Base-by-base conservation (phyloP, 768 basidiomycete genomes). In the Amanita thiersii region DNA sequence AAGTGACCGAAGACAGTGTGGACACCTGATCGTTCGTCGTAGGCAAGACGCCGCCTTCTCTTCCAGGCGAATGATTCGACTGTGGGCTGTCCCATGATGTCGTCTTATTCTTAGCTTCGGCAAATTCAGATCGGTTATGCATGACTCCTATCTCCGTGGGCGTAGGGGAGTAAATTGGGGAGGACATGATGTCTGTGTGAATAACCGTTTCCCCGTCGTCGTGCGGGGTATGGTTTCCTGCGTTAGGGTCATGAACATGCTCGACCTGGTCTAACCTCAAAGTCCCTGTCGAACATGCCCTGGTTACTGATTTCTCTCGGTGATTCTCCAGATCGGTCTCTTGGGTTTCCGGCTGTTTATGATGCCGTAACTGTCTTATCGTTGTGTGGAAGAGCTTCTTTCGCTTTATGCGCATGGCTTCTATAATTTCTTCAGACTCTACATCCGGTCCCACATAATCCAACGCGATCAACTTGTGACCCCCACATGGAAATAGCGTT, bases 371-470 rank as follows among this genome's bases (percentile, higher is more conserved):
- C 9, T 23, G 29, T n/a, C n/a, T n/a, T n/a, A n/a, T n/a, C n/a
- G n/a, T n/a, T n/a, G n/a, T n/a, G 18, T 20, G 32, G 23, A 34
- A 23, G 14, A 42, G 18, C 2, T 46, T 47, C 23, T 48, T 56
- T 5, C 72, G 65, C 43, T 63, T 68, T 5, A 48, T 48, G 9
- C 57, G 62, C 44, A 75, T 61, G 3, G 57, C 58, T 34, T 73
- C 70, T 33, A 63, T 63, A 3, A 82, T 63, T 40, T 77, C 75
- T 38, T 77, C 73, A 6, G 70, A 60, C 40, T 77, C 69, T 2
- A 81, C 61, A 40, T 84, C 81, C 1, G 79, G 76, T 0, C 81
- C 81, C 10, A 61, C 62, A 47, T 73, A 86, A 53, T 88, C 85
- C 64, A 72, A 71, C 14, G 66, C 64, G 18, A 86, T 60, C 49